Percentiles rank a stretch among this genome's conserved stretches.
Evolutionary conservation across 164 flowering plant species (phyloP).

Genomic region (Nymphaea thermarum): DNA sequence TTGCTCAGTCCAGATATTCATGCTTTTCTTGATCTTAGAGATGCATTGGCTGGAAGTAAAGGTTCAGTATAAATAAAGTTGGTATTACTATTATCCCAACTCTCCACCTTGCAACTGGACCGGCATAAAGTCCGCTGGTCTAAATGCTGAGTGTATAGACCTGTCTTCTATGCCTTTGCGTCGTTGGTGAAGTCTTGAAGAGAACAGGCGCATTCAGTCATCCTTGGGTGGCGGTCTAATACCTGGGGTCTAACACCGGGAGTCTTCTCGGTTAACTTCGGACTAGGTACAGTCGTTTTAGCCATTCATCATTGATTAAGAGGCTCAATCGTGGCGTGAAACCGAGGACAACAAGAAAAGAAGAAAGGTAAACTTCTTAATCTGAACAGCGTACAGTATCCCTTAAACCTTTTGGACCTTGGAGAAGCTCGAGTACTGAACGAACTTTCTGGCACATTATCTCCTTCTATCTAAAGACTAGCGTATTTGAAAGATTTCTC

Average conservation of each 20-base stretch:
- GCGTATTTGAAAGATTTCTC: conserved; percentile 28
- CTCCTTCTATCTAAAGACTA: conserved; percentile 24
- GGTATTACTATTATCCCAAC: conserved; percentile 29
- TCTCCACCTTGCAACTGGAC: conserved; percentile 47
- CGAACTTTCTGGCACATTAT: conserved; percentile 27
- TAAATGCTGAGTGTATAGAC: conserved; percentile 21
- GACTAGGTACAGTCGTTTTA: too few species aligned
- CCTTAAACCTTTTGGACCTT: conserved; percentile 29
- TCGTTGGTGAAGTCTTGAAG: too few species aligned
- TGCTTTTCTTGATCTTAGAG: conserved; percentile 20
- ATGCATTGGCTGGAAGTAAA: conserved; percentile 14
- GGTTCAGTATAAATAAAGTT: conserved; percentile 17
- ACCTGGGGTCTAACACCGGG: too few species aligned
- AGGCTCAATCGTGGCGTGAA: too few species aligned
- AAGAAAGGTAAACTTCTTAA: conserved; percentile 38
- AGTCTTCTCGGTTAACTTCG: too few species aligned
- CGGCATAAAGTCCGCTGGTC: conserved; percentile 34
- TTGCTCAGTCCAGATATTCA: conserved; percentile 4
- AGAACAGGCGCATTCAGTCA: too few species aligned
- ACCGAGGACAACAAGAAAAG: too few species aligned
- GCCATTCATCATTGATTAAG: too few species aligned
- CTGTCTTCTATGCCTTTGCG: conserved; percentile 23
- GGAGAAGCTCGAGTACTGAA: conserved; percentile 27
- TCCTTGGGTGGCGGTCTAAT: too few species aligned
- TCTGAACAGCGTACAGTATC: conserved; percentile 30